A percentile compares a stretch with the other conserved stretches of the same genome.
Evolutionary conservation across 192 early-diverging fungal genomes (phyloP).

Genomic region (Backusella luteola): DNA sequence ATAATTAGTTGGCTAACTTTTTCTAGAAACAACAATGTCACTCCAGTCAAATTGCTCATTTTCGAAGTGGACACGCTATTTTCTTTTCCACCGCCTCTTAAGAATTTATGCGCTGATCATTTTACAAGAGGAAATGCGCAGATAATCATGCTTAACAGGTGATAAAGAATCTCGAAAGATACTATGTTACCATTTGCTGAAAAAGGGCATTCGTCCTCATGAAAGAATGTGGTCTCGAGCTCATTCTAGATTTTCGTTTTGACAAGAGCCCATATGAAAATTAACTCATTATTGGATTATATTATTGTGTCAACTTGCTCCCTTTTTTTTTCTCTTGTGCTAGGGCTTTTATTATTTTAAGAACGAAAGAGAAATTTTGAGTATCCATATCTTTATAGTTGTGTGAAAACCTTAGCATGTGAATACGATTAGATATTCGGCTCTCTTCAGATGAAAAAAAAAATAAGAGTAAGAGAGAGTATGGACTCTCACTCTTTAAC

Average conservation of each 20-base stretch:
- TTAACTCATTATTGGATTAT: not conserved
- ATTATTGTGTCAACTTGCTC: not conserved
- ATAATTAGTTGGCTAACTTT: not conserved
- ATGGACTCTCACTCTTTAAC: not conserved
- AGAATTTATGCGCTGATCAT: not conserved
- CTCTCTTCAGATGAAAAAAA: not conserved
- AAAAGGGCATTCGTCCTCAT: not conserved
- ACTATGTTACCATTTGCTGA: not conserved
- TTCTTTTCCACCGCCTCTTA: not conserved
- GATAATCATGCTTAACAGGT: not conserved
- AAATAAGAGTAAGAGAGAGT: too few species aligned
- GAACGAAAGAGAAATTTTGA: not conserved
- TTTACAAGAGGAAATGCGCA: not conserved
- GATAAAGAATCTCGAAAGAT: not conserved
- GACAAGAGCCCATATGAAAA: not conserved
- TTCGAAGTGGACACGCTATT: not conserved
- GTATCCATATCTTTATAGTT: not conserved
- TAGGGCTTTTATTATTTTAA: not conserved
- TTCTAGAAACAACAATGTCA: constrained; percentile 4
- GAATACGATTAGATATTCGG: not conserved
- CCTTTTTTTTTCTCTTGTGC: not conserved
- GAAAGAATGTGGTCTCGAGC: not conserved
- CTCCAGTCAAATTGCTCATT: not conserved
- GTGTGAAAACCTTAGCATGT: not conserved
- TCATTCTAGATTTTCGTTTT: not conserved